Evolutionary conservation across 805 yeast species (phyloP).

Genomic region (Yueomyces sinensis): DNA sequence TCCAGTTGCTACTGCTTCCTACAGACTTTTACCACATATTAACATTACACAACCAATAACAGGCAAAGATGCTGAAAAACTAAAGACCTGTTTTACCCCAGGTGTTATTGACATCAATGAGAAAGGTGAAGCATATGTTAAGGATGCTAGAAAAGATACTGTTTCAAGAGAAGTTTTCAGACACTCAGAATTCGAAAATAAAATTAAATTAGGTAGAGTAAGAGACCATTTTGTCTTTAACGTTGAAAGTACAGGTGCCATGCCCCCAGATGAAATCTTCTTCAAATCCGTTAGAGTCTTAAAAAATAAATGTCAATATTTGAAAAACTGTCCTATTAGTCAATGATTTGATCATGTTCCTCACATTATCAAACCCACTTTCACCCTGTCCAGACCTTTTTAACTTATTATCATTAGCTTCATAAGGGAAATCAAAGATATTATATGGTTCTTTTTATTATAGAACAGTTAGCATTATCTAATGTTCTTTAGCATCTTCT

Average conservation of each 20-base stretch:
- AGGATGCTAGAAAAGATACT: slow-evolving; percentile 88
- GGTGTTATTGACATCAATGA: slow-evolving; percentile 77
- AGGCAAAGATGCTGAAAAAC: slow-evolving; percentile 65
- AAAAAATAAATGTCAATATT: slow-evolving; percentile 70
- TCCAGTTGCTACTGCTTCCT: slow-evolving; percentile 94
- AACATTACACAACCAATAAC: slow-evolving; percentile 59
- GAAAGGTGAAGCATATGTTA: slow-evolving; percentile 60
- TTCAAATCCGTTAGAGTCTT: slow-evolving; percentile 78
- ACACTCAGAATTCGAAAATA: slow-evolving; percentile 80
- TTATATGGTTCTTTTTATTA: no score
- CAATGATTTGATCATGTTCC: slow-evolving; percentile 28
- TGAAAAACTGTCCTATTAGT: slow-evolving; percentile 67
- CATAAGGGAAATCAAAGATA: no score
- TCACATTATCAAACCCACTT: no score
- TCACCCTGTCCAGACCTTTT: no score
- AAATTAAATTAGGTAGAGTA: slow-evolving; percentile 80
- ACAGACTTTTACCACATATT: slow-evolving; percentile 81
- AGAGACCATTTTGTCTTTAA: slow-evolving; percentile 91
- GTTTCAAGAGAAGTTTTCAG: slow-evolving; percentile 94
- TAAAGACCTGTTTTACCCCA: slow-evolving; percentile 82
- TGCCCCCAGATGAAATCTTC: slow-evolving; percentile 94
- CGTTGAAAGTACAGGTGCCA: slow-evolving; percentile 91
- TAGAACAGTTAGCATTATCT: no score
- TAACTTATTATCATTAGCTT: no score
- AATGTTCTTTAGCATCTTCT: no score